Evolutionary conservation across 2,329 filamentous ascomycete genomes (phyloP).

Genomic region (Neonectria neomacrospora): DNA sequence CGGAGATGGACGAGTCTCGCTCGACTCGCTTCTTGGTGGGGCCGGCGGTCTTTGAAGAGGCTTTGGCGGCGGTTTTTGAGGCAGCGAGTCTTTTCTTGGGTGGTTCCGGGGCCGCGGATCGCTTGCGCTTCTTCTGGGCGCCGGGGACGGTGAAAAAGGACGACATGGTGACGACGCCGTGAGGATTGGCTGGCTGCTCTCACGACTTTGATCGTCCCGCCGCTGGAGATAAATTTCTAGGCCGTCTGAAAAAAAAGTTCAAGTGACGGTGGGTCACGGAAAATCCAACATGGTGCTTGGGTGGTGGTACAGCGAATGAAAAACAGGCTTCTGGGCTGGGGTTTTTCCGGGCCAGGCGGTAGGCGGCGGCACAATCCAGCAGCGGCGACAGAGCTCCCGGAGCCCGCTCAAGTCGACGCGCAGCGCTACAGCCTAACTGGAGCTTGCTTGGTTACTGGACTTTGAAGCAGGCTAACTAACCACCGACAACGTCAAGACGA

Average conservation of each 20-base stretch:
- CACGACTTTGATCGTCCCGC: conserved; percentile 45
- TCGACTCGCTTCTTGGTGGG: conserved; percentile 59
- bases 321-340: conserved; percentile 33
- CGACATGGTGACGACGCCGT: conserved; percentile 71
- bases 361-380: conserved; percentile 45
- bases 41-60: conserved; percentile 53
- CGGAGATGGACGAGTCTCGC: conserved; percentile 83
- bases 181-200: conserved; percentile 42
- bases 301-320: conserved; percentile 40
- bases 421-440: conserved; percentile 53
- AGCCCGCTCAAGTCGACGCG: conserved; percentile 48
- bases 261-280: conserved; percentile 43
- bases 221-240: conserved; percentile 45
- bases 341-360: conserved; percentile 52
- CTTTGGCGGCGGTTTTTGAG: conserved; percentile 56
- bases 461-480: conserved; percentile 41
- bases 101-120: conserved; percentile 63
- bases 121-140: conserved; percentile 91
- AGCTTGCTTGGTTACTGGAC: conserved; percentile 43
- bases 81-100: conserved; percentile 70
- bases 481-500: conserved; percentile 30
- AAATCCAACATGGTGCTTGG: conserved; percentile 27
- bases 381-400: conserved; percentile 35
- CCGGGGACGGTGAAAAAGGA: conserved; percentile 95
- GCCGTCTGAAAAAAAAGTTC: conserved; percentile 55